phyloP scores from a whole-genome alignment of 108 stramenopile genomes.

The Mediolabrus comicus region DNA sequence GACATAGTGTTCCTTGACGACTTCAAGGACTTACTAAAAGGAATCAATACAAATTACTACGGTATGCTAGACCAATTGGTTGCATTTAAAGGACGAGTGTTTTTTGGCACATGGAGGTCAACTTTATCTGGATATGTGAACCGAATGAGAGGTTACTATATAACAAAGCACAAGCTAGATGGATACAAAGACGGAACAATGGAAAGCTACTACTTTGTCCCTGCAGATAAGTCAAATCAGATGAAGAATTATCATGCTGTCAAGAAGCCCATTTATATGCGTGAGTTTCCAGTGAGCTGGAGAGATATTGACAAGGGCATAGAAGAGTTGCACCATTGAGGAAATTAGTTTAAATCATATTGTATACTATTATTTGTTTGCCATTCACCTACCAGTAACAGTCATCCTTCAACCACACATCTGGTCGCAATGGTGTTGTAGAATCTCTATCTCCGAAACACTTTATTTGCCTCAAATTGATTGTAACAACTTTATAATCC shows the following conservation, averaged over 20 bases:
- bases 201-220: constrained; percentile 64
- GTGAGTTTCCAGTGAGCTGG: constrained; percentile 90
- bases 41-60: constrained; percentile 67
- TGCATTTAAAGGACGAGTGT: constrained; percentile 67
- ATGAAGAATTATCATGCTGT: constrained; percentile 69
- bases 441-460: constrained; percentile 23
- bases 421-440: constrained; percentile 26
- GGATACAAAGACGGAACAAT: constrained; percentile 66
- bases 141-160: constrained; percentile 77
- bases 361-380: background rate
- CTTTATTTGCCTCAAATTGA: constrained; percentile 23
- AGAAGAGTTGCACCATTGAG: constrained; percentile 2
- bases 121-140: constrained; percentile 87
- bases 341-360: background rate
- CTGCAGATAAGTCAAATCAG: constrained; percentile 45
- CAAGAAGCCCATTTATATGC: constrained; percentile 72
- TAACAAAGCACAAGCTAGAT: constrained; percentile 51
- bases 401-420: constrained; percentile 46
- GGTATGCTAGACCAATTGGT: constrained; percentile 90
- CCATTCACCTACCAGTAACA: constrained; percentile 4
- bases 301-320: constrained; percentile 70
- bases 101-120: constrained; percentile 80
- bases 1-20: constrained; percentile 81
- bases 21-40: constrained; percentile 51
- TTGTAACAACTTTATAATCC: constrained; percentile 35